Percentiles rank a stretch among this genome's conserved stretches.
These are phyloP conservation scores for Ministeria vibrans DNA, from an alignment of 78 protist genomes.

Conservation along the genomic window DNA sequence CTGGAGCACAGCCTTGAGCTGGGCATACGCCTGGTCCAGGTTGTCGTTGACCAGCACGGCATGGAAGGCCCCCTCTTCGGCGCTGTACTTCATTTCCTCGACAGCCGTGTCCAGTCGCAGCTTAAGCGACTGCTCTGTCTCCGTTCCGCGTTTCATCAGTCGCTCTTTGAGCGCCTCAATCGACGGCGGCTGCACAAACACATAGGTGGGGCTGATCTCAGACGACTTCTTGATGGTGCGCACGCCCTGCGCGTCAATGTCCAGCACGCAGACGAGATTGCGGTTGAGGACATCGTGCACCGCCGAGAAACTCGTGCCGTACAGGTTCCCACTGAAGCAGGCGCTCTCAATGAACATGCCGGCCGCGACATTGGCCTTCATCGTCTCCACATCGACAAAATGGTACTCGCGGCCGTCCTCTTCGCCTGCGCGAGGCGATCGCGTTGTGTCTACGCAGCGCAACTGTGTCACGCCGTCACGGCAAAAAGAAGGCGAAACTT, in stretches of 20 bases:
- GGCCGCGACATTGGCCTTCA: conserved; percentile 2
- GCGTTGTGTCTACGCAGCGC: conserved; percentile 59
- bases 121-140: conserved; percentile 67
- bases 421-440: conserved; percentile 67
- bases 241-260: conserved; percentile 89
- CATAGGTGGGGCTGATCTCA: conserved; percentile 11
- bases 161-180: conserved; percentile 60
- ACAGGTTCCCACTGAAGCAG: conserved; percentile 53
- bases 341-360: conserved; percentile 60
- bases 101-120: conserved; percentile 58
- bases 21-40: conserved; percentile 59
- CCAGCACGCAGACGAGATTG: conserved; percentile 68
- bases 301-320: conserved; percentile 59
- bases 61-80: conserved; percentile 50
- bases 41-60: conserved; percentile 57
- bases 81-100: conserved; percentile 57
- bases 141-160: conserved; percentile 61
- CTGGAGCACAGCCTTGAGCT: conserved; percentile 30
- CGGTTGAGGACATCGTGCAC: conserved; percentile 21
- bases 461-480: not conserved
- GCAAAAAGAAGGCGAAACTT: not conserved
- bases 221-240: conserved; percentile 47
- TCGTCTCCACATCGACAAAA: conserved; percentile 17
- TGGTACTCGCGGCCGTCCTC: conserved; percentile 62
- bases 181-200: conserved; percentile 74